Evolutionary conservation across 1,284 basidiomycete genomes (phyloP).

Genomic region (Leccinum solheimii): DNA sequence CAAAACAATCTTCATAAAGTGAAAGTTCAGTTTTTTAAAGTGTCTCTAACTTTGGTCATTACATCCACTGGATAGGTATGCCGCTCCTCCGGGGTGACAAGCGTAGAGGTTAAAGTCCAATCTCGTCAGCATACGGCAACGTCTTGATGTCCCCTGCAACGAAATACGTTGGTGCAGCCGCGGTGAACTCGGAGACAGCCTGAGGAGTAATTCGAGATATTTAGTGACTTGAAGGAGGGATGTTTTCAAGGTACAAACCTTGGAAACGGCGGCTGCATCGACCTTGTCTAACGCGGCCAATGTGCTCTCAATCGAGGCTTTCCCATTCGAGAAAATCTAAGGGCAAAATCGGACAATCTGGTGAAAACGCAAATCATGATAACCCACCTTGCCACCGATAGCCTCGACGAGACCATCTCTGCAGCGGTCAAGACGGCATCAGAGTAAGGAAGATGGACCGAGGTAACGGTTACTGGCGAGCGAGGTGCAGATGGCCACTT

Average conservation of each 20-base stretch:
- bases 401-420: conserved; percentile 67
- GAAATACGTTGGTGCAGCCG: conserved; percentile 82
- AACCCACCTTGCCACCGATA: conserved; percentile 63
- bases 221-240: neutral
- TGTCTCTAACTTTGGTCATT: conserved; percentile 18
- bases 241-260: conserved; percentile 44
- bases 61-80: conserved; percentile 21
- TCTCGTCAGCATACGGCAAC: conserved; percentile 83
- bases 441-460: conserved; percentile 85
- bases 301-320: conserved; percentile 53
- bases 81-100: conserved; percentile 1
- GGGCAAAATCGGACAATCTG: conserved; percentile 5
- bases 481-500: conserved; percentile 78
- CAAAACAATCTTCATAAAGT: neutral
- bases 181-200: conserved; percentile 57
- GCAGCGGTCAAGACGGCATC: conserved; percentile 83
- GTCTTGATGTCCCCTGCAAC: conserved; percentile 76
- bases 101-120: conserved; percentile 61
- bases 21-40: conserved; percentile 3
- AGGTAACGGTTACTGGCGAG: conserved; percentile 58
- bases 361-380: conserved; percentile 4
- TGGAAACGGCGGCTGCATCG: conserved; percentile 57
- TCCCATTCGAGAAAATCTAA: conserved; percentile 60
- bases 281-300: conserved; percentile 64
- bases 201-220: conserved; percentile 25